These are phyloP conservation scores for Chamaecyparis obtusa DNA, from an alignment of 75 land plant genomes.

Conservation along the genomic window DNA sequence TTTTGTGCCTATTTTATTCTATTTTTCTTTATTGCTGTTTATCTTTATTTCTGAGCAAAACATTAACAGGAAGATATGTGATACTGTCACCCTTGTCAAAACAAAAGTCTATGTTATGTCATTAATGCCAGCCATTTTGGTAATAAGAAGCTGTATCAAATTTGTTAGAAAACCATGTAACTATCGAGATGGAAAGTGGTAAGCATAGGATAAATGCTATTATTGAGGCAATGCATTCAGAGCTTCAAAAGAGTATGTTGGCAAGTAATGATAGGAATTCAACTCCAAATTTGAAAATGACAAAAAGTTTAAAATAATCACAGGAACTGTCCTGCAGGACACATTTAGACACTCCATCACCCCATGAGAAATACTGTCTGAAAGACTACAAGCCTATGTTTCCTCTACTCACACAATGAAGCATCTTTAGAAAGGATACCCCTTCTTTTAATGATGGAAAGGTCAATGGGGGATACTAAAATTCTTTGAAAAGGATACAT, in stretches of 20 bases:
- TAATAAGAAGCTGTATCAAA: not conserved
- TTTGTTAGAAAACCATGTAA: not conserved
- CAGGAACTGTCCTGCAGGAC: no score
- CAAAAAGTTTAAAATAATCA: no score
- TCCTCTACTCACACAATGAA: not conserved
- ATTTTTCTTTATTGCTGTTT: no score
- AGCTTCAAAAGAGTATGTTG: no score
- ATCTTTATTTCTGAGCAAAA: no score
- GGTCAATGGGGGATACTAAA: not conserved
- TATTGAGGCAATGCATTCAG: no score
- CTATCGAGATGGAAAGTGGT: no score
- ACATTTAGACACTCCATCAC: not conserved
- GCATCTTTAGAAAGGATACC: not conserved
- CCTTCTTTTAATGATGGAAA: not conserved
- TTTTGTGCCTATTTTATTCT: no score
- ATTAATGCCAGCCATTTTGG: not conserved
- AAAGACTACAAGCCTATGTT: no score
- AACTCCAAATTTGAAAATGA: no score
- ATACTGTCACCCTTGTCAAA: not conserved
- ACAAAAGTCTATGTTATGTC: not conserved
- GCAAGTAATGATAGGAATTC: no score
- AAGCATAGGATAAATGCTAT: not conserved
- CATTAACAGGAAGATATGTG: no score
- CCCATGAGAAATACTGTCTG: not conserved
- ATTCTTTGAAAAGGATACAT: not conserved